Base-by-base conservation (phyloP, 208 protist species). In the Acanthamoeba divionensis region DNA sequence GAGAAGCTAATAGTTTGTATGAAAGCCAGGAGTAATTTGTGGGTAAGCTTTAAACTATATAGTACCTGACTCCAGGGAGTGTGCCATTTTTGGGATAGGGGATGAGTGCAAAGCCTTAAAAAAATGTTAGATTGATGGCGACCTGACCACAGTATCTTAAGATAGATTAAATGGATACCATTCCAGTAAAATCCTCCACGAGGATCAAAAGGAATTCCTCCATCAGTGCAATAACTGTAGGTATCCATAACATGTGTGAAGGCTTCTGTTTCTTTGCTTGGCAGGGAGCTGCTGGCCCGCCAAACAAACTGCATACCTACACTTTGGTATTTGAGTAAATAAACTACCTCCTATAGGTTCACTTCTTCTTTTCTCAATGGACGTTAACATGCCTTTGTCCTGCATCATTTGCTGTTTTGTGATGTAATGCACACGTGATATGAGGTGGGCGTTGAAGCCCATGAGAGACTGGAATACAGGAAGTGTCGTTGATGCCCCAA, bases 221-320 rank as follows among this genome's bases (percentile, higher is more conserved):
- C 21, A 29, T 24, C n/a, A n/a, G 66, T 75, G 54, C 73, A 75
- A 31, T 75, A 87, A 18, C 12, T 36, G 26, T 87, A 75, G 4
- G 41, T 33, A 45, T 87, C 79, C 54, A 87, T 71, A 24, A 77
- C 29, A 36, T 87, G 79, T n/a, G 79, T 87, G 18, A 71, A 87
- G 31, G 67, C 67, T 13, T 33, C n/a, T 44, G 18, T 21, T n/a
- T 57, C 33, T 21, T 21, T 77, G 62, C 79, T 21, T 38, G n/a
- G 54, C 18, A 55, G 13, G 6, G 21, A 69, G 18, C 5, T 24
- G n/a, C 18, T 48, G 57, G 36, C 60, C 2, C 38, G 31, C 80
- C 80, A 89, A 24, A 82, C 12, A 38, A 89, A 89, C 80, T 89
- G 21, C 62, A 57, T 18, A 12, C 21, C 12, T 33, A 33, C 5